Base-by-base conservation (phyloP, 2,329 filamentous ascomycete species). In the Trichoderma sp. region DNA sequence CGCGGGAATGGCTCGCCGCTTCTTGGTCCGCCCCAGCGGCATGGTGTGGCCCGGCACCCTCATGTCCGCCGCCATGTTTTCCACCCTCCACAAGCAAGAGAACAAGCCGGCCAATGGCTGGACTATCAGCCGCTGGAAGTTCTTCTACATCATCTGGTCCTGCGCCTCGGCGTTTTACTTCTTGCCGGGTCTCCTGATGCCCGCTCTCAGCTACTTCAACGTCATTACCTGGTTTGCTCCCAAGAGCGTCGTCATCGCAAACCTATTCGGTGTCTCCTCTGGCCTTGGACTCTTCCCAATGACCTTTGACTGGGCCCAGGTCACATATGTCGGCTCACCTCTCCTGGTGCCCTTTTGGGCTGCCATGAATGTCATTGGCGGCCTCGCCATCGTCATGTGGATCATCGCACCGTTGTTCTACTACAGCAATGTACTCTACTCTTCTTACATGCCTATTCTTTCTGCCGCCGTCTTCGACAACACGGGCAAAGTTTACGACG, bases 31-130 rank as follows among this genome's bases (percentile, higher is more conserved):
- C 29, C 93, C 93, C 0, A 92, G 91, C 70, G 92, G 92, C 68
- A 96, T 97, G 91, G 93, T 97, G 57, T 97, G 93, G 93, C 93
- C 93, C 1, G 90, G 91, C 25, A 96, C 93, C 0, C 82, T 97
- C 59, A 93, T 94, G 84, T 94, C 92, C 22, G 92, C 92, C 0
- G 90, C 92, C 73, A 94, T 97, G 91, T 95, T 97, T 74, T 90
- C 89, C 4, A 94, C 92, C 0, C 83, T 97, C 59, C 93, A 97
- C 78, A 93, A 90, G 73, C 89, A 93, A 69, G 90, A 94, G 74
- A 96, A 95, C 77, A 91, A 90, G 72, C 86, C 88, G 39, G 92
- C 92, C 22, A 89, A 92, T 76, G 92, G 92, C 37, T 96, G 93
- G 93, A 89, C 80, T 50, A 90, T 96, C 60, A 92, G 90, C 70